Percentiles rank a stretch among this genome's conserved stretches.
phyloP scores from a whole-genome alignment of 2,329 filamentous ascomycete species.

The Colletotrichum costaricense region DNA sequence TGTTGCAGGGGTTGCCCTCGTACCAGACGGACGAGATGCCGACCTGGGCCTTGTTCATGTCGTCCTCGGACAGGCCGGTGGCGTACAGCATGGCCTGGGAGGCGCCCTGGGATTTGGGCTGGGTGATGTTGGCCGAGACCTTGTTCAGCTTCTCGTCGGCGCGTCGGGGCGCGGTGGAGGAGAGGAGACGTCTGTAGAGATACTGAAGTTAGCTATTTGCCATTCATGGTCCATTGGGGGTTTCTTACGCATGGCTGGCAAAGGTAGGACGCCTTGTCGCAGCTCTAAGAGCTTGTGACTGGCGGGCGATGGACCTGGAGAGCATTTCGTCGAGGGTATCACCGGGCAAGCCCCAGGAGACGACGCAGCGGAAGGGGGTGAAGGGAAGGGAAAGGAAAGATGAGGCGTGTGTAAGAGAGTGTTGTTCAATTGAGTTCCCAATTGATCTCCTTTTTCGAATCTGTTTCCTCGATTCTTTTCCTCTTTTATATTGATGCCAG shows the following conservation, averaged over 20 bases:
- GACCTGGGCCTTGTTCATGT: conserved; percentile 97
- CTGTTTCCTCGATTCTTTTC: conserved; percentile 14
- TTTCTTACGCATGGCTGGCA: conserved; percentile 38
- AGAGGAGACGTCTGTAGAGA: conserved; percentile 59
- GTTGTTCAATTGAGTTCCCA: conserved; percentile 2
- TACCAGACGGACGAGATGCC: conserved; percentile 99
- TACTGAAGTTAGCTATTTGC: conserved; percentile 19
- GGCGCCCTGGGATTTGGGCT: conserved; percentile 97
- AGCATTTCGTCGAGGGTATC: conserved; percentile 37
- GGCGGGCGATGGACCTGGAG: conserved; percentile 35
- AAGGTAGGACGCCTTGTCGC: conserved; percentile 36
- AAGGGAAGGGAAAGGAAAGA: not conserved
- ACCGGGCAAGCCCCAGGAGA: conserved; percentile 1
- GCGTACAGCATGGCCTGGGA: conserved; percentile 99
- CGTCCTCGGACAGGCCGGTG: conserved; percentile 85
- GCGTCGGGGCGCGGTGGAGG: conserved; percentile 59
- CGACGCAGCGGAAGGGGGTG: not conserved
- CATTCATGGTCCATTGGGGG: not conserved
- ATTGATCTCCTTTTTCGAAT: not conserved
- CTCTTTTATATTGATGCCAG: conserved; percentile 7
- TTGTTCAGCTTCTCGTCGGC: conserved; percentile 78
- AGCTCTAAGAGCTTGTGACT: conserved; percentile 40
- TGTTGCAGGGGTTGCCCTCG: conserved; percentile 98
- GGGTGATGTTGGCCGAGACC: conserved; percentile 86
- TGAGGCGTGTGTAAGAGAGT: not conserved